Conservation (phyloP, 2,329 filamentous ascomycete species). For the Diplocarpon rosae region DNA sequence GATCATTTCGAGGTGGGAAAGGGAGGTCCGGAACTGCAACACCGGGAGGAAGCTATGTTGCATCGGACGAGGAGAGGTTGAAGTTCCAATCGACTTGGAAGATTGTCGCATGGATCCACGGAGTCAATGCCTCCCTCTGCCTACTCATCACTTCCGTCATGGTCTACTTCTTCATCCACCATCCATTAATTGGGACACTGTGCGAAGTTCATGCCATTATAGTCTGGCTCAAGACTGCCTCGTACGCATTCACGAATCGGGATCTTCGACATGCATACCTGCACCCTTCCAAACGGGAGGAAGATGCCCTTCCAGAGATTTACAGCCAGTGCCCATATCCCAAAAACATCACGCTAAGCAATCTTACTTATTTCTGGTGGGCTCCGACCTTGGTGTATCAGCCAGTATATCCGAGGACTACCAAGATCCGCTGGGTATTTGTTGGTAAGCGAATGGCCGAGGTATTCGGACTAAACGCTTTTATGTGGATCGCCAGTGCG, state of each 20-base stretch:
- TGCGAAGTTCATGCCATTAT: conserved; percentile 88
- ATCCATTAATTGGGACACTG: conserved; percentile 85
- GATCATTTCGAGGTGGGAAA: conserved; percentile 47
- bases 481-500: conserved; percentile 90
- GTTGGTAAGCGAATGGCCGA: conserved; percentile 75
- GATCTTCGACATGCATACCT: conserved; percentile 87
- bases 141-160: conserved; percentile 71
- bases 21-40: conserved; percentile 27
- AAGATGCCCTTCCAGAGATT: conserved; percentile 64
- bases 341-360: conserved; percentile 75
- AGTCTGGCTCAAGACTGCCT: conserved; percentile 92
- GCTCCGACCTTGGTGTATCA: conserved; percentile 95
- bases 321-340: conserved; percentile 83
- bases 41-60: conserved; percentile 25
- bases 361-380: conserved; percentile 95
- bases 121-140: conserved; percentile 71
- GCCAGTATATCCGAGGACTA: conserved; percentile 83
- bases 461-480: conserved; percentile 64
- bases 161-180: conserved; percentile 85
- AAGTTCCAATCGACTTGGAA: conserved; percentile 70
- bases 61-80: conserved; percentile 37
- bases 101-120: conserved; percentile 69
- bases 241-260: conserved; percentile 92
- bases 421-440: conserved; percentile 75
- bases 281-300: conserved; percentile 57